These are phyloP conservation scores for Teunomyces cretensis DNA, from an alignment of 805 yeast genomes.

Conservation along the genomic window DNA sequence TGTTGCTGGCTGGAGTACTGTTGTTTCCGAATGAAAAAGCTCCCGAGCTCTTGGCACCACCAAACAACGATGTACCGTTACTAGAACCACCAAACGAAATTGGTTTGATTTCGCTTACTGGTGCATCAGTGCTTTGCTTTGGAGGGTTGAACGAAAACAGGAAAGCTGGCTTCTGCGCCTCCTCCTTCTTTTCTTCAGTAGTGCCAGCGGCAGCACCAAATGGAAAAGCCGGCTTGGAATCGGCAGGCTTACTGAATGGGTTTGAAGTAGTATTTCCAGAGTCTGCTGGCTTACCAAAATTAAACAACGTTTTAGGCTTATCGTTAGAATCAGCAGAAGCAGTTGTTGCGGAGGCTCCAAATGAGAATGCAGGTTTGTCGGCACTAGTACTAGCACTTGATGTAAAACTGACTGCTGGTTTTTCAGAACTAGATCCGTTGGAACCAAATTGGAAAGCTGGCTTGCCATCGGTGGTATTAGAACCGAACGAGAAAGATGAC, in stretches of 20 bases:
- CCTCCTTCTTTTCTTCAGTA: conserved; percentile 2
- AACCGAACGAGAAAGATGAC: conserved; percentile 13
- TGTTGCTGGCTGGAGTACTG: conserved; percentile 17
- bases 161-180: conserved; percentile 6
- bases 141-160: conserved; percentile 11
- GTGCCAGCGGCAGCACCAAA: conserved; percentile 1
- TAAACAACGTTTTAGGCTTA: neutral
- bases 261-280: neutral
- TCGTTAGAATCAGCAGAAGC: neutral
- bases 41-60: conserved; percentile 6
- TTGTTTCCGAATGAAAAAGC: conserved; percentile 10
- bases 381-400: conserved; percentile 3
- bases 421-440: conserved; percentile 6
- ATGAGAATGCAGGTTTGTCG: conserved; percentile 8
- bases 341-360: conserved; percentile 2
- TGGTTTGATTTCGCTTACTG: conserved; percentile 9
- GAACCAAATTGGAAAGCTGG: conserved; percentile 10
- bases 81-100: conserved; percentile 16
- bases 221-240: conserved; percentile 6
- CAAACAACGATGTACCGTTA: neutral
- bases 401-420: conserved; percentile 2
- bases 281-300: neutral
- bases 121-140: conserved; percentile 8
- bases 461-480: conserved; percentile 1
- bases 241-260: conserved; percentile 2